Conservation (phyloP, 2,329 filamentous ascomycete species). For the Penicillium sp. region DNA sequence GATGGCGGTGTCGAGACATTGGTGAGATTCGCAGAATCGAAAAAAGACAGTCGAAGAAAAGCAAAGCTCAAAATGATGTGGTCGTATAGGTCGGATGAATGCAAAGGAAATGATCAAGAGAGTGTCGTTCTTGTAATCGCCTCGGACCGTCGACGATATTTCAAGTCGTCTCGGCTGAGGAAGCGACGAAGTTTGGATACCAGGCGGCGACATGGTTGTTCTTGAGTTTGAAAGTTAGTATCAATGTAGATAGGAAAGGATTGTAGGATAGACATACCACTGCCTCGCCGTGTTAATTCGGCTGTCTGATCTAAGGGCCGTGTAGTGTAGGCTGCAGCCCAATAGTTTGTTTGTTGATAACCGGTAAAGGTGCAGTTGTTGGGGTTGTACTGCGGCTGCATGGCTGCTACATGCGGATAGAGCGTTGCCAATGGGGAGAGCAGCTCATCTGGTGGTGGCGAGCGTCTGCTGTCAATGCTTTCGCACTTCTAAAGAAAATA, state of each 20-base stretch:
- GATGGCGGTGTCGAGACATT: neutral
- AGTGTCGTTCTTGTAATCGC: constrained; percentile 10
- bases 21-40: neutral
- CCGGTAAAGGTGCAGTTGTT: constrained; percentile 30
- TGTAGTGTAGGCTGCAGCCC: constrained; percentile 32
- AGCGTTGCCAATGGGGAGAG: constrained; percentile 34
- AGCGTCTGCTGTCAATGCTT: constrained; percentile 29
- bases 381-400: constrained; percentile 35
- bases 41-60: neutral
- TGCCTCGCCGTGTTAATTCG: constrained; percentile 20
- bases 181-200: constrained; percentile 35
- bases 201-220: constrained; percentile 28
- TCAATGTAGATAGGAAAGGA: constrained; percentile 5
- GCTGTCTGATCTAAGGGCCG: constrained; percentile 23
- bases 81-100: neutral
- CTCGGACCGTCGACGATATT: constrained; percentile 21
- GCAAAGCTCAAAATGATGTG: constrained; percentile 1
- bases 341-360: constrained; percentile 32
- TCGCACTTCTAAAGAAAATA: constrained; percentile 19
- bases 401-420: constrained; percentile 40
- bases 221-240: constrained; percentile 20
- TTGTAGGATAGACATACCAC: constrained; percentile 23
- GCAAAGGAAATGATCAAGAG: neutral
- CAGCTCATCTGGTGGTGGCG: constrained; percentile 26
- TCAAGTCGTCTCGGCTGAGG: constrained; percentile 35